A percentile compares a stretch with the other conserved stretches of the same genome.
Conservation (phyloP, 2,329 filamentous ascomycete genomes). For the Camillea tinctor region DNA sequence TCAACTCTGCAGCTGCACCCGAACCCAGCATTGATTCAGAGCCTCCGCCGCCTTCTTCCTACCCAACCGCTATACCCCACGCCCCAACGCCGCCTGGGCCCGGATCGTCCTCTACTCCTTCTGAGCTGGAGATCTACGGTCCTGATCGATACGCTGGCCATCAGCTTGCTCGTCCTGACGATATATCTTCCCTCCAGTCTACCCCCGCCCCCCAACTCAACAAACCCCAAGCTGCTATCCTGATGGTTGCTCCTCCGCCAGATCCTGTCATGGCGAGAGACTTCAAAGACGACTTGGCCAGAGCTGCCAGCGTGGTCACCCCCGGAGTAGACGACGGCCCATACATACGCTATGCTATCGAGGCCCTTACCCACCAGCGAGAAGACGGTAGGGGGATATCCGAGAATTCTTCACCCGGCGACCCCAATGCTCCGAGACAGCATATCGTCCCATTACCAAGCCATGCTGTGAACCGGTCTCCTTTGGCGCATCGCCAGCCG, state of each 20-base stretch:
- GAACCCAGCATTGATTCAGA: conserved; percentile 24
- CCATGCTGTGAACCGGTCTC: conserved; percentile 16
- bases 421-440: conserved; percentile 15
- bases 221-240: conserved; percentile 36
- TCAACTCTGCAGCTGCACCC: conserved; percentile 11
- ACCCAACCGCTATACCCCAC: conserved; percentile 35
- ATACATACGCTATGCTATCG: conserved; percentile 86
- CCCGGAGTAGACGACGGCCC: conserved; percentile 82
- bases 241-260: conserved; percentile 34
- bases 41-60: conserved; percentile 34
- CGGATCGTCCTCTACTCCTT: conserved; percentile 30
- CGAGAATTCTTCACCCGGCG: conserved; percentile 18
- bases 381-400: conserved; percentile 50
- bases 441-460: conserved; percentile 21
- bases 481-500: conserved; percentile 2
- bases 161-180: conserved; percentile 24
- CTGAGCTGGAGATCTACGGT: conserved; percentile 44
- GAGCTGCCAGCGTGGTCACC: conserved; percentile 56
- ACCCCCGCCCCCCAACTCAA: conserved; percentile 37
- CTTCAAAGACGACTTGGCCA: conserved; percentile 53
- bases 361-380: conserved; percentile 76
- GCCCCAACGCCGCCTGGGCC: conserved; percentile 40
- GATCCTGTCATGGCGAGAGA: conserved; percentile 26
- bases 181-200: conserved; percentile 21
- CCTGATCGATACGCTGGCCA: conserved; percentile 40